Evolutionary conservation across 352 stramenopile genomes (phyloP), one percentile per base, ranked within the genome.

Genomic region (Pythium guiyangense): DNA sequence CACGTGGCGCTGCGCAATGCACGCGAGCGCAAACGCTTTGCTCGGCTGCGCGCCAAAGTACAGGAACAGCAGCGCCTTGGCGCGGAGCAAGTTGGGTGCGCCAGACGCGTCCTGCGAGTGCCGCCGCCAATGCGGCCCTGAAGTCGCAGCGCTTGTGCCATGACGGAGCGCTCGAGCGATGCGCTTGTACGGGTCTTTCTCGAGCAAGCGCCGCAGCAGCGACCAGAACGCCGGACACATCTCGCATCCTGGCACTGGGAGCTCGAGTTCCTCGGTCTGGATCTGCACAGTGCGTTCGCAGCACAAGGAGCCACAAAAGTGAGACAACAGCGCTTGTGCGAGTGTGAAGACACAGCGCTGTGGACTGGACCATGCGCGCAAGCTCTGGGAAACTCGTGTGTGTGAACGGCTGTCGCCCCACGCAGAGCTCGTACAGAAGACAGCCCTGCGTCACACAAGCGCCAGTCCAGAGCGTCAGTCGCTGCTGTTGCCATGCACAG

Each of bases 381-480:
- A 95, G 63, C 37, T 93, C 73, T 0, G 77, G 70, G 49, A 91
- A 93, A 53, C 79, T 86, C 1, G 75, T 84, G 49, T 92, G 76
- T 5, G 65, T 85, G 60, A 93, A 93, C 18, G 83, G 77, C 52
- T 86, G 77, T 2, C 60, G 66, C 1, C 83, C 83, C 12, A 79
- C 86, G 45, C 65, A 74, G 11, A 95, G 63, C 49, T 95, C 85
- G 57, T 79, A 95, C 29, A 95, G 49, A 25, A 95, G 70, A 27
- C 85, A 95, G 0, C 85, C 85, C 84, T 94, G 40, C 3, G n/a
- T 49, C 3, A 49, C 2, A 45, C 31, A 45, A 3, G 14, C 39
- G 9, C 10, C 42, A 47, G 20, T 14, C 20, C 17, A 47, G 9
- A 26, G 17, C 10, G 18, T 26, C 42, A 47, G 42, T 39, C 12